These are phyloP conservation scores for Aspergillus cristatus DNA, from an alignment of 495 filamentous ascomycete species.

Conservation along the genomic window DNA sequence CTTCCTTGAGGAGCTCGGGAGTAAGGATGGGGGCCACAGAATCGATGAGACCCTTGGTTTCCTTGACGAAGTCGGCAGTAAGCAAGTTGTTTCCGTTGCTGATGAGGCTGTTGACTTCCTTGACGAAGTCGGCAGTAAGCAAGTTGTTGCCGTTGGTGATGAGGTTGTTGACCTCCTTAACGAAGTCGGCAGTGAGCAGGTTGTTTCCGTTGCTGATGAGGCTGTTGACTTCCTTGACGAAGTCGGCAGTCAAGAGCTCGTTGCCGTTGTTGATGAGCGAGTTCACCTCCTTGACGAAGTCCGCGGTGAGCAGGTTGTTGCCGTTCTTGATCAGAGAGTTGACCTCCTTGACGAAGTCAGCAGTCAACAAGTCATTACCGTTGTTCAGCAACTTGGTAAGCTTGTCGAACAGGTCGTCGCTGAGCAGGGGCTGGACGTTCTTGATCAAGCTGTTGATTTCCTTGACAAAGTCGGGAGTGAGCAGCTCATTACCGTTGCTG, in stretches of 20 bases:
- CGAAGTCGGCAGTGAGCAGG: slow-evolving; percentile 20
- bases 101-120: slow-evolving; percentile 23
- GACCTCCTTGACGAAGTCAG: slow-evolving; percentile 24
- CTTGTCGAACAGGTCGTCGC: slow-evolving; percentile 26
- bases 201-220: slow-evolving; percentile 25
- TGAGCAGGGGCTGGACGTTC: slow-evolving; percentile 31
- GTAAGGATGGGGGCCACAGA: slow-evolving; percentile 28
- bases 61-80: slow-evolving; percentile 24
- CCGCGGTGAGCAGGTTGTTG: slow-evolving; percentile 20
- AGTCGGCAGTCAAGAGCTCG: slow-evolving; percentile 21
- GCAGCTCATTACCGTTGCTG: slow-evolving; percentile 17
- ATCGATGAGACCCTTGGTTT: slow-evolving; percentile 30
- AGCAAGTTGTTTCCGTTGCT: slow-evolving; percentile 24
- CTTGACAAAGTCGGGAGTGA: slow-evolving; percentile 30
- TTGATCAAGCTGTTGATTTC: slow-evolving; percentile 27
- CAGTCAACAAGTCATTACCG: slow-evolving; percentile 25
- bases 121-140: slow-evolving; percentile 15
- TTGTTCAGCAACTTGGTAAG: slow-evolving; percentile 27
- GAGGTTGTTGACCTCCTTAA: slow-evolving; percentile 28
- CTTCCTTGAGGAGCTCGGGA: slow-evolving; percentile 26
- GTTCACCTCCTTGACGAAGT: slow-evolving; percentile 19
- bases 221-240: slow-evolving; percentile 21
- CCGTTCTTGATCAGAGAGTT: slow-evolving; percentile 24
- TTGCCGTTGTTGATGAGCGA: slow-evolving; percentile 18
- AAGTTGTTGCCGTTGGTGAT: slow-evolving; percentile 19